Conservation (phyloP, 2,329 filamentous ascomycete genomes). For the Chalaropsis ovoidea region DNA sequence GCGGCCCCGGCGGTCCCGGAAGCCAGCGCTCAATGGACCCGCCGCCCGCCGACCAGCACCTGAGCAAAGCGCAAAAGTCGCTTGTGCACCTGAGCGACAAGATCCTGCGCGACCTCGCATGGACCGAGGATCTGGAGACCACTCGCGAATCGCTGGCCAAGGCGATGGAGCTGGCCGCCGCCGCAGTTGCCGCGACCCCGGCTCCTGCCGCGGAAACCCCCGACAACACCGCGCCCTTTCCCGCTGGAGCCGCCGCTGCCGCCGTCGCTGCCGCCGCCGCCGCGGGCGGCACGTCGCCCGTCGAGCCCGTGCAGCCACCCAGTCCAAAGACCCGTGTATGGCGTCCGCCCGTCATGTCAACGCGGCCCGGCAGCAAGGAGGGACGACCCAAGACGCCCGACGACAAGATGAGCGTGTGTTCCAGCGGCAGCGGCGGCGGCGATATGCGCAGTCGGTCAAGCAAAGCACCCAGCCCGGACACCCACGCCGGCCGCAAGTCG, state of each 20-base stretch:
- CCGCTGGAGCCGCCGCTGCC: background rate
- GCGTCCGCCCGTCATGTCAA: slow-evolving; percentile 13
- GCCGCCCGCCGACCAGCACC: slow-evolving; percentile 22
- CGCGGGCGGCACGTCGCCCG: background rate
- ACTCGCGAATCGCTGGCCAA: background rate
- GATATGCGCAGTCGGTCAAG: background rate
- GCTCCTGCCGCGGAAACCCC: background rate
- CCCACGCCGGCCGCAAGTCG: background rate
- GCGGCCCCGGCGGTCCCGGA: slow-evolving; percentile 8
- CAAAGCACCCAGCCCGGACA: background rate
- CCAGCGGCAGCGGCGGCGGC: too few relatives aligned
- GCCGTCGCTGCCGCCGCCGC: background rate
- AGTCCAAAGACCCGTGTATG: slow-evolving; percentile 18
- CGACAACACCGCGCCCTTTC: background rate
- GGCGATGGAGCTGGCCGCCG: background rate
- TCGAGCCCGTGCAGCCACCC: background rate
- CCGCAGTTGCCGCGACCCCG: background rate
- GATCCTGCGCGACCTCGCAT: slow-evolving; percentile 19
- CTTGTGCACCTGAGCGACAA: slow-evolving; percentile 20
- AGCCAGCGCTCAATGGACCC: background rate
- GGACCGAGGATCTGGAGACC: slow-evolving; percentile 17
- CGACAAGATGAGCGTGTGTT: background rate
- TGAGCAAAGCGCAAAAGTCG: slow-evolving; percentile 22
- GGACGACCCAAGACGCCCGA: slow-evolving; percentile 1
- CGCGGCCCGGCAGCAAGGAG: slow-evolving; percentile 12